Evolutionary conservation across 139 green algal genomes (phyloP), one percentile per base, ranked within the genome.

Genomic region (Chara braunii): DNA sequence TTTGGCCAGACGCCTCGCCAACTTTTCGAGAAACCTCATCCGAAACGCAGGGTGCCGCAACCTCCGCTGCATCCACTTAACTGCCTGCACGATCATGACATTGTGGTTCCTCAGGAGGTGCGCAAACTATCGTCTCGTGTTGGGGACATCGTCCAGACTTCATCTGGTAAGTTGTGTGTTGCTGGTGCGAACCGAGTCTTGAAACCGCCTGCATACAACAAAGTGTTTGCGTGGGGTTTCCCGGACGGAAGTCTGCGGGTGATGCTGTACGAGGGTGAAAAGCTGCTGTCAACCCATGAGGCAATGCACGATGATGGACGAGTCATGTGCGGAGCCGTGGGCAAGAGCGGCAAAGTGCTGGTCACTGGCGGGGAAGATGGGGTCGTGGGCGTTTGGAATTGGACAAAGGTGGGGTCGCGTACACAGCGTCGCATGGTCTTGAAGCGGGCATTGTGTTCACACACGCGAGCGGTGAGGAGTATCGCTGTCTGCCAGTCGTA

Each of bases 401-500:
- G 33, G 42, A 37, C 26, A 4, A 52, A 62, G 45, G 43, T 54
- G n/a, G n/a, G 33, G 33, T 24, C 12, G 29, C 34, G 23, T 43
- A 9, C 29, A 36, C 29, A 58, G 31, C 30, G 65, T 28, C 34
- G 79, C 33, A 69, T 79, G 45, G 54, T 78, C 52, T 68, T 87
- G 40, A 78, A 86, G 72, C 63, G 51, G 31, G 28, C 78, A 61
- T 57, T 52, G 43, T 75, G 67, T 11, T 71, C 67, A 33, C 84
- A 89, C 79, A 80, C 77, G 37, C 78, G 85, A 60, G 60, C 71
- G 1, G 68, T 87, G 44, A 89, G 81, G 40, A 83, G 76, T 36
- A 35, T 89, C 11, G 78, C 81, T 0, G 50, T 76, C 12, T 73
- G 60, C 64, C 12, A 56, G 37, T 58, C 68, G 30, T 82, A 54